Conservation (phyloP, 768 basidiomycete species). For the Termitomyces sp. region DNA sequence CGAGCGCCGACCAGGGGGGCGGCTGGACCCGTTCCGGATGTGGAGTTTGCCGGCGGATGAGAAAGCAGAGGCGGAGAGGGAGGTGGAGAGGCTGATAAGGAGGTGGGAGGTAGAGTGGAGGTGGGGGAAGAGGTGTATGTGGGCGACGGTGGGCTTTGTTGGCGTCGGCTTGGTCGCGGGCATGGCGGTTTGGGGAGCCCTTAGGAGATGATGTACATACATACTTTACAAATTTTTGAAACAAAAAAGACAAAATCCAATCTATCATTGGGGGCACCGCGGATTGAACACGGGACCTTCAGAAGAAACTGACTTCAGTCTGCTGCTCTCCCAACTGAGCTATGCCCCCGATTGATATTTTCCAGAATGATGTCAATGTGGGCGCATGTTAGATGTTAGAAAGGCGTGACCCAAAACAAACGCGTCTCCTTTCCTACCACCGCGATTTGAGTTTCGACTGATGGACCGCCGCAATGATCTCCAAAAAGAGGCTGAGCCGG, state of each 20-base stretch:
- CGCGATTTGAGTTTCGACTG: too few relatives aligned
- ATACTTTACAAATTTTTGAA: too few relatives aligned
- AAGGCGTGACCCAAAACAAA: too few relatives aligned
- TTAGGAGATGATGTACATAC: background rate
- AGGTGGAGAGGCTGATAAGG: constrained; percentile 7
- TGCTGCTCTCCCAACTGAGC: constrained; percentile 12
- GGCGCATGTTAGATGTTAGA: too few relatives aligned
- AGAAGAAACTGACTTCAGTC: constrained; percentile 3
- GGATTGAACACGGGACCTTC: constrained; percentile 7
- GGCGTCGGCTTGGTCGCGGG: constrained; percentile 11
- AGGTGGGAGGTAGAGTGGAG: constrained; percentile 11
- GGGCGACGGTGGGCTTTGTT: constrained; percentile 12
- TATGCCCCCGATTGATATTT: constrained; percentile 1
- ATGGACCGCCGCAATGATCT: too few relatives aligned
- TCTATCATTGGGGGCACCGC: constrained; percentile 8
- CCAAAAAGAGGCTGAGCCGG: background rate
- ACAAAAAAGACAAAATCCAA: too few relatives aligned
- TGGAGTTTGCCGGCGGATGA: constrained; percentile 1
- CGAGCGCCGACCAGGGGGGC: background rate
- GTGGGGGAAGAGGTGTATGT: constrained; percentile 16
- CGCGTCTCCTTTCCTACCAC: too few relatives aligned
- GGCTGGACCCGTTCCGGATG: constrained; percentile 7
- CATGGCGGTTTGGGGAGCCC: constrained; percentile 10
- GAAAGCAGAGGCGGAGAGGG: constrained; percentile 4
- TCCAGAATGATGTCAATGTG: too few relatives aligned